Evolutionary conservation across 495 filamentous ascomycete genomes (phyloP).

Genomic region (Sordaria brevicollis): DNA sequence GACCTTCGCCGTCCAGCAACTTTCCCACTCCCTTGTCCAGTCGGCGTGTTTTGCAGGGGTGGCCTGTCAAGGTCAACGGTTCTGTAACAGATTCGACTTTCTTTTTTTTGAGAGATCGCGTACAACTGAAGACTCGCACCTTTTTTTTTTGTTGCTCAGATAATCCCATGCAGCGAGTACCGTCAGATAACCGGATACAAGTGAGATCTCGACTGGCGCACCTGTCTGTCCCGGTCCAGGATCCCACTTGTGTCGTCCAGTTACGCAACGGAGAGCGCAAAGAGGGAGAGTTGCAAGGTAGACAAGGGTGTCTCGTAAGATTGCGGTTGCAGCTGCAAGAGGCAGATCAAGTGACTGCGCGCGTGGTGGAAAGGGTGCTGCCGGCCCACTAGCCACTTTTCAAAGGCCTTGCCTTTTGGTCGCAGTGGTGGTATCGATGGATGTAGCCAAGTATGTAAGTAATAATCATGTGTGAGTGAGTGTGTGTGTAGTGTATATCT

Average conservation of each 20-base stretch:
- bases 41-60: neutral
- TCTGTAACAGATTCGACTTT: neutral
- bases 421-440: neutral
- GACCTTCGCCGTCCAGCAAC: neutral
- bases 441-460: neutral
- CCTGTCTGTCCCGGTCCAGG: neutral
- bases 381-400: neutral
- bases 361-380: constrained; percentile 9
- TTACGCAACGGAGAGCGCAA: constrained; percentile 1
- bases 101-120: neutral
- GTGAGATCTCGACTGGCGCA: neutral
- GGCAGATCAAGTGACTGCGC: constrained; percentile 22
- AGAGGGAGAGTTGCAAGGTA: neutral
- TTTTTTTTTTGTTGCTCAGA: neutral
- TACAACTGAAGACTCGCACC: neutral
- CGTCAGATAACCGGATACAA: neutral
- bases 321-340: constrained; percentile 19
- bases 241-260: constrained; percentile 3
- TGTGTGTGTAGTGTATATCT: neutral
- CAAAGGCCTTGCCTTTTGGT: neutral
- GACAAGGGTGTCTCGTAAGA: constrained; percentile 12
- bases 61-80: neutral
- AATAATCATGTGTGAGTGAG: neutral
- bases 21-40: neutral
- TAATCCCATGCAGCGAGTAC: neutral